Evolutionary conservation across 169 alveolate genomes (phyloP), one percentile per base, ranked within the genome.

Genomic region (Cryptosporidium ryanae): DNA sequence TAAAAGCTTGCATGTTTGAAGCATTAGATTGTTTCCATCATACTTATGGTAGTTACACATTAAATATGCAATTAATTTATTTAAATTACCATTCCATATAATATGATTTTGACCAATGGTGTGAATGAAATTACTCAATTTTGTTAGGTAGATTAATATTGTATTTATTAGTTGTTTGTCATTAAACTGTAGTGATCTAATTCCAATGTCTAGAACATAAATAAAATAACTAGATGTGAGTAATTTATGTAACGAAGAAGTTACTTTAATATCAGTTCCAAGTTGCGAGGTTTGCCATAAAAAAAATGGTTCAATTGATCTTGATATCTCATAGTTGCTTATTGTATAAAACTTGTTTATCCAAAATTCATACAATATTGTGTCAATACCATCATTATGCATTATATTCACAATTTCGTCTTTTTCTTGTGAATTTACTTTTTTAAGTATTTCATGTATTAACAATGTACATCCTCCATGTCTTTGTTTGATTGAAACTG

Each of bases 281-380:
- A 76, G 55, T 44, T 25, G 18, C 15, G 87, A 59, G 15, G 54
- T 76, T 61, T 76, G 87, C 87, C 87, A 76, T 63, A 59, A 21
- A 76, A 76, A 76, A 2, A 76, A 61, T 17, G 87, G 87, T 23
- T 76, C 87, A 12, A 76, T 54, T n/a, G 71, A 59, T 43, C 87
- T 76, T 18, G 68, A 76, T 43, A 76, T 54, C 32, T 76, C 87
- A 2, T 25, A 15, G 59, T 59, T 57, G 2, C 31, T 76, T 17
- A 76, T 76, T 10, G 87, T 43, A 38, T 12, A 43, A 65, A 61
- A 55, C 29, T 76, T 76, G 34, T 61, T 54, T 21, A 76, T 76
- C 87, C 87, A 76, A 55, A 76, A 76, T 2, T 76, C 87, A 61
- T 76, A 76, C 25, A 76, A 61, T 15, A 59, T 44, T 25, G 64